phyloP scores from a whole-genome alignment of 164 flowering plant species.

The Liquidambar formosana region DNA sequence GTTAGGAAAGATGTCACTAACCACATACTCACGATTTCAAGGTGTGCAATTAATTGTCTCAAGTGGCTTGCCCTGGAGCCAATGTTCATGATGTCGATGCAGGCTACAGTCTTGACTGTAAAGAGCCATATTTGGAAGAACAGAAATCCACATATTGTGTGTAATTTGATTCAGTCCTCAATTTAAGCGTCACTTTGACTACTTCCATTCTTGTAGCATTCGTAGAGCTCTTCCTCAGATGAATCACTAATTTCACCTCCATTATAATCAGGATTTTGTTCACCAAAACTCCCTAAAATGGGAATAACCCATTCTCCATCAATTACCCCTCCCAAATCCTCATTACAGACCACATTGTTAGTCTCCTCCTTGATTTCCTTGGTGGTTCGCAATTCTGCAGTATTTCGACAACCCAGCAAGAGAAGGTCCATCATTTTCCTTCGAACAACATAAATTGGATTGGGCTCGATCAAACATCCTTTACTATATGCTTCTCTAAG shows the following conservation, averaged over 20 bases:
- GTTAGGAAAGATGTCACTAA: too few relatives aligned
- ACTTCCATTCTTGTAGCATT: too few relatives aligned
- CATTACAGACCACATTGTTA: conserved; percentile 4
- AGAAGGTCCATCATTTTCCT: conserved; percentile 81
- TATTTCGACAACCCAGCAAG: conserved; percentile 50
- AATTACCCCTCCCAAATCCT: conserved; percentile 12
- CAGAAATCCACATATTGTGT: too few relatives aligned
- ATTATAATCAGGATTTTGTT: not conserved
- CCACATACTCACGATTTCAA: too few relatives aligned
- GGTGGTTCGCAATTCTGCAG: conserved; percentile 31
- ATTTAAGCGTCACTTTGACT: too few relatives aligned
- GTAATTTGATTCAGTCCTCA: too few relatives aligned
- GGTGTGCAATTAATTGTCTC: too few relatives aligned
- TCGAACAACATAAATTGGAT: conserved; percentile 58
- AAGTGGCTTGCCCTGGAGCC: too few relatives aligned
- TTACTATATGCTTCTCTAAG: conserved; percentile 79
- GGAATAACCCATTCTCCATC: conserved; percentile 67
- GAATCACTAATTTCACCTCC: not conserved
- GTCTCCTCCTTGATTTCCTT: conserved; percentile 23
- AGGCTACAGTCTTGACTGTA: too few relatives aligned
- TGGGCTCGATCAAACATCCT: conserved; percentile 61
- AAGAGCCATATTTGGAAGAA: too few relatives aligned
- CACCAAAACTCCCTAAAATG: conserved; percentile 37
- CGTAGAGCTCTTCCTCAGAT: too few relatives aligned
- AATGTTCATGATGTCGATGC: too few relatives aligned